Percentiles rank a stretch among this genome's conserved stretches.
phyloP scores from a whole-genome alignment of 352 stramenopile genomes.

The Phytophthora megakarya region DNA sequence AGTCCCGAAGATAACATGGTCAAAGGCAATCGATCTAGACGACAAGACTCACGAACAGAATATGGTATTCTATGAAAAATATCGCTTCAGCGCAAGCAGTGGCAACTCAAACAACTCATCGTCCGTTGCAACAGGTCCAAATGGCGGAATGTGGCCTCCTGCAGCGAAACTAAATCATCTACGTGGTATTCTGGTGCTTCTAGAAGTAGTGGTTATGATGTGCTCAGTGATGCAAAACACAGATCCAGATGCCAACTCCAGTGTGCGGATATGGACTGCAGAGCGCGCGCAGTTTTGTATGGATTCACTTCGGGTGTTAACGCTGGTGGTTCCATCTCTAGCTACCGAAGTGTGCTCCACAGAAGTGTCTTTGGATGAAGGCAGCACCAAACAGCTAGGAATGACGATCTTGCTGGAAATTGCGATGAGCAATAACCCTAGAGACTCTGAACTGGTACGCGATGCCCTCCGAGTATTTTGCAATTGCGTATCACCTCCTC shows the following conservation, averaged over 20 bases:
- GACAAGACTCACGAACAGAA: conserved; percentile 87
- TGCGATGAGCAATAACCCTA: conserved; percentile 68
- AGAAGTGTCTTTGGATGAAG: conserved; percentile 63
- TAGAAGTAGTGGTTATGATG: conserved; percentile 81
- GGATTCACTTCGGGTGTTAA: conserved; percentile 76
- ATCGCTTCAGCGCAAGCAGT: conserved; percentile 69
- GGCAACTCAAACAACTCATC: conserved; percentile 53
- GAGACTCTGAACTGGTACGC: conserved; percentile 78
- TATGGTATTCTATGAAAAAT: conserved; percentile 84
- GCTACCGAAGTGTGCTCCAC: conserved; percentile 79
- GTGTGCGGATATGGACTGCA: conserved; percentile 71
- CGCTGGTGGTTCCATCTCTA: conserved; percentile 70
- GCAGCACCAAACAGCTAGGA: conserved; percentile 46
- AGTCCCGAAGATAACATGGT: conserved; percentile 73
- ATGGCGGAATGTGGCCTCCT: conserved; percentile 70
- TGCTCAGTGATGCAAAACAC: conserved; percentile 58
- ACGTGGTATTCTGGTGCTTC: conserved; percentile 73
- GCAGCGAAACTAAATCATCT: conserved; percentile 78
- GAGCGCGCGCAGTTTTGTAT: conserved; percentile 84
- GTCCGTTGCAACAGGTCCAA: conserved; percentile 56
- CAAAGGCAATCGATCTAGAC: conserved; percentile 82
- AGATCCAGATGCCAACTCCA: conserved; percentile 59
- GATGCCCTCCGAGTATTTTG: conserved; percentile 79
- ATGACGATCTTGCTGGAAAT: conserved; percentile 82
- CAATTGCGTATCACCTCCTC: conserved; percentile 81